These are phyloP conservation scores for Fusarium mundagurra DNA, from an alignment of 2,329 filamentous ascomycete species.

Conservation along the genomic window DNA sequence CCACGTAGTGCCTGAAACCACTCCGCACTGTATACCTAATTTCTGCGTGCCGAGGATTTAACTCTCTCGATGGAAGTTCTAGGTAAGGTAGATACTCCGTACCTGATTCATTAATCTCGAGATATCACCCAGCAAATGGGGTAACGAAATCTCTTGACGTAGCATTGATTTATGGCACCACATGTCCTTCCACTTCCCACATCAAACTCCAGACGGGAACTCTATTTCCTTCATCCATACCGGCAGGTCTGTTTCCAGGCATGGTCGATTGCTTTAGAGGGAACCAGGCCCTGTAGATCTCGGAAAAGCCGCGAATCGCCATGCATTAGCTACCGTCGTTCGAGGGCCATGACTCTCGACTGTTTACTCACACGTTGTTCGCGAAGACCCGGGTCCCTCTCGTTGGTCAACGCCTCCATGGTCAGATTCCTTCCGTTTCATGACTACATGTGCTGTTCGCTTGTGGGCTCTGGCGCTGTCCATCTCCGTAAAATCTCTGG, in stretches of 20 bases:
- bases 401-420: constrained; percentile 37
- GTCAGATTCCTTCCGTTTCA: constrained; percentile 38
- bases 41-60: not conserved
- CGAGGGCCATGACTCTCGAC: constrained; percentile 22
- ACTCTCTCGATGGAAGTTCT: not conserved
- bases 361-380: constrained; percentile 39
- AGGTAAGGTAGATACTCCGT: not conserved
- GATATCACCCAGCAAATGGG: constrained; percentile 8
- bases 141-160: constrained; percentile 17
- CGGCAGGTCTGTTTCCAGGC: not conserved
- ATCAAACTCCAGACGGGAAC: not conserved
- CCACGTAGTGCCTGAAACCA: not conserved
- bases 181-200: not conserved
- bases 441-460: constrained; percentile 39
- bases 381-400: constrained; percentile 39
- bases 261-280: not conserved
- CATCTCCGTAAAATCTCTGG: constrained; percentile 36
- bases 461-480: constrained; percentile 26
- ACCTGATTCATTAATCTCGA: not conserved
- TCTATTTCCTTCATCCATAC: constrained; percentile 4
- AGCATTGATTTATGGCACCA: constrained; percentile 27
- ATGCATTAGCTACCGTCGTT: constrained; percentile 21
- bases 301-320: constrained; percentile 6
- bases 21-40: constrained; percentile 16
- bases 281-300: constrained; percentile 28